Evolutionary conservation across 768 basidiomycete genomes (phyloP).

Genomic region (Dendrothele bispora): DNA sequence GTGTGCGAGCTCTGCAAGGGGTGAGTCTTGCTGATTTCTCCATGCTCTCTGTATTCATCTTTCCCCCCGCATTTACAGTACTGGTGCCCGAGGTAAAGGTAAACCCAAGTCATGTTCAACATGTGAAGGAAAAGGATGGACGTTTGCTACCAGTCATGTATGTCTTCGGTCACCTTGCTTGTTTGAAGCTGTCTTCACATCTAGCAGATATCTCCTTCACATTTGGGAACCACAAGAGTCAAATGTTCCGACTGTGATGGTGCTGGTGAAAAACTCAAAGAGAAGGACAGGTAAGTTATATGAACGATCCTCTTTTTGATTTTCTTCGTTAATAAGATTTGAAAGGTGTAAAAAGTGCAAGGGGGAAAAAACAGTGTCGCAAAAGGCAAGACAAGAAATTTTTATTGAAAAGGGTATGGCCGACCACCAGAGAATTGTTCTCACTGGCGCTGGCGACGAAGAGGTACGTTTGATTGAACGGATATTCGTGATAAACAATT

Average conservation of each 20-base stretch:
- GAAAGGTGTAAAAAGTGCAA: slow-evolving; percentile 94
- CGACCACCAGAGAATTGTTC: slow-evolving; percentile 80
- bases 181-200: slow-evolving; percentile 2
- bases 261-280: slow-evolving; percentile 67
- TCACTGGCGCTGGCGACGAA: slow-evolving; percentile 92
- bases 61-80: slow-evolving; percentile 39
- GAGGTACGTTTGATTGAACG: slow-evolving; percentile 51
- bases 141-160: slow-evolving; percentile 56
- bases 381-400: slow-evolving; percentile 89
- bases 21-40: slow-evolving; percentile 34
- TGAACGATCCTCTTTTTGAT: not conserved
- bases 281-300: slow-evolving; percentile 72
- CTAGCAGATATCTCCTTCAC: slow-evolving; percentile 41
- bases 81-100: slow-evolving; percentile 80
- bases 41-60: slow-evolving; percentile 12
- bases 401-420: slow-evolving; percentile 85
- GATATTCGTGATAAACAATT: too few species aligned
- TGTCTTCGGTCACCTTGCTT: slow-evolving; percentile 4
- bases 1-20: slow-evolving; percentile 82
- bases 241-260: slow-evolving; percentile 74
- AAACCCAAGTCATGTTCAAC: slow-evolving; percentile 79
- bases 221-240: slow-evolving; percentile 50
- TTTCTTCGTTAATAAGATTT: not conserved
- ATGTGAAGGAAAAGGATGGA: slow-evolving; percentile 87
- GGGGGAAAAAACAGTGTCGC: slow-evolving; percentile 77